Evolutionary conservation across 2,329 filamentous ascomycete species (phyloP), one percentile per base, ranked within the genome.

Genomic region (Diaporthe caulivora): DNA sequence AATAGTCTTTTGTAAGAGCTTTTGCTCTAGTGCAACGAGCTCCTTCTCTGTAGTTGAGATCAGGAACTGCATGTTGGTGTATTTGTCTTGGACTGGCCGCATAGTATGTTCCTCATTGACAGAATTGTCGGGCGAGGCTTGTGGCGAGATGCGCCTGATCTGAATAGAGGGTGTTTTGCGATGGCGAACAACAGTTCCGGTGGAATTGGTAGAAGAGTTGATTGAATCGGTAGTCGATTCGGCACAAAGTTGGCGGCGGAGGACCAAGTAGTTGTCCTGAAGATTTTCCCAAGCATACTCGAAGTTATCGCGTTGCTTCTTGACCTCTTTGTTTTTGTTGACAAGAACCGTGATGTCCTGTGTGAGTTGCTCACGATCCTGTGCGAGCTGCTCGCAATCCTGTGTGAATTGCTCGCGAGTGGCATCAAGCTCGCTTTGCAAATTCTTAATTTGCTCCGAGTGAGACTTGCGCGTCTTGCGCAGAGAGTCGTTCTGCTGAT

Each of bases 1-100:
- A 3, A 86, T 86, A 77, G 93, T 90, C 73, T 90, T 88, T 44
- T 87, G 82, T 0, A 88, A 85, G n/a, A 95, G 88, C 78, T 92
- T 88, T 77, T 93, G 87, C 82, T 94, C 93, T 70, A 97, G 84
- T 80, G 97, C 94, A 17, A 88, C 87, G 57, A 95, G 88, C 81
- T 98, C 95, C 80, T 97, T 94, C 77, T 94, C 88, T 4, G 97
- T 85, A 10, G 91, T 89, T 83, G 97, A 97, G 81, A 97, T 92
- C 29, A 97, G 93, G n/a, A 92, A 90, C 10, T 93, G 93, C 31
- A 98, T 89, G 13, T 95, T 94, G 55, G 92, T 83, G 6, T 89
- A 91, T 0, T 94, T 94, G 1, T 90, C 85, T 79, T 94, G 92
- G 1, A 92, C 87, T 8, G 92, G 91, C 7, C 93, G 91, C 78